phyloP scores from a whole-genome alignment of 805 yeast species.

The Torulaspora gathmanii region DNA sequence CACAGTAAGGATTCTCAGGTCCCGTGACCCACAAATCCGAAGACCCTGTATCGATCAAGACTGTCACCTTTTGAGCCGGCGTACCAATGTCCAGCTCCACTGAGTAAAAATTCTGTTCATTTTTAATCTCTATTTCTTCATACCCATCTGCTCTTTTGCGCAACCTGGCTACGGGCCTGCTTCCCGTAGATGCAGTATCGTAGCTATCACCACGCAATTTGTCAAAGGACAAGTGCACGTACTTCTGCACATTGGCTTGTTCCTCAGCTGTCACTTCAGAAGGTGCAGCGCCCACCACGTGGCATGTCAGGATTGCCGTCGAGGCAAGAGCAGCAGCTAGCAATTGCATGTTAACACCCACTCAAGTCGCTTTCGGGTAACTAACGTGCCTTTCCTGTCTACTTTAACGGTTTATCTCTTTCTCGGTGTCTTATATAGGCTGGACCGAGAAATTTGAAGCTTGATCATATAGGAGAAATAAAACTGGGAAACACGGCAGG shows the following conservation, averaged over 20 bases:
- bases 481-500: background rate
- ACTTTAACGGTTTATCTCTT: background rate
- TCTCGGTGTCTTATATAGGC: background rate
- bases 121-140: constrained; percentile 26
- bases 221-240: constrained; percentile 21
- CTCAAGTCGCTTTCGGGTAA: background rate
- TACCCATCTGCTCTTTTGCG: constrained; percentile 16
- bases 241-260: background rate
- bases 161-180: constrained; percentile 7
- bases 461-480: background rate
- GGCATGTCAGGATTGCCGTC: constrained; percentile 2
- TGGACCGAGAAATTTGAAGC: background rate
- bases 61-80: constrained; percentile 44
- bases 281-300: background rate
- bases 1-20: constrained; percentile 46
- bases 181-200: constrained; percentile 14
- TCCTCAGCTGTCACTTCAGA: background rate
- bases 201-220: constrained; percentile 24
- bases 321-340: constrained; percentile 3
- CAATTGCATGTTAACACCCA: constrained; percentile 3
- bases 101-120: constrained; percentile 42
- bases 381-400: background rate
- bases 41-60: constrained; percentile 64
- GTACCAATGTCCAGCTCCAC: constrained; percentile 49
- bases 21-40: constrained; percentile 56